Conservation (phyloP, 345 rosid species). For the Schrenkiella parvula region DNA sequence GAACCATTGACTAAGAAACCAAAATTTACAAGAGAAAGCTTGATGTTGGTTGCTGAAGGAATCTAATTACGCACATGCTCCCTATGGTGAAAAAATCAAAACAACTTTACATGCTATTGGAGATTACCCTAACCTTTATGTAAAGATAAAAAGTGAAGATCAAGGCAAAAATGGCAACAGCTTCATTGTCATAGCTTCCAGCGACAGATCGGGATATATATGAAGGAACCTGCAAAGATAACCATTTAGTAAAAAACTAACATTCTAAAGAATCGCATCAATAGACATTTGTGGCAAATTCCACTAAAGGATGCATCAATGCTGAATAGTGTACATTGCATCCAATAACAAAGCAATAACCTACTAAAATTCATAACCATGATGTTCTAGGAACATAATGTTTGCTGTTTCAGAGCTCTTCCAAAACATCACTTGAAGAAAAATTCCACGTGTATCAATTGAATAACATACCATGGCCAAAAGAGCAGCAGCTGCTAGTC, state of each 20-base stretch:
- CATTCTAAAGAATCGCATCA: background rate
- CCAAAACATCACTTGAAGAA: background rate
- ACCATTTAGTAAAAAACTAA: slow-evolving; percentile 10
- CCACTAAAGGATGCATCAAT: background rate
- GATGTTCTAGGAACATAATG: background rate
- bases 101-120: background rate
- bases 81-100: background rate
- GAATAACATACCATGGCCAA: slow-evolving; percentile 84
- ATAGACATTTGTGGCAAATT: background rate
- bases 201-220: slow-evolving; percentile 96
- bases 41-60: background rate
- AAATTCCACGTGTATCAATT: slow-evolving; percentile 20
- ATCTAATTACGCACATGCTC: background rate
- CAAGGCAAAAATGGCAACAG: slow-evolving; percentile 98
- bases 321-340: background rate
- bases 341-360: background rate
- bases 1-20: slow-evolving; percentile 7
- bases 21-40: slow-evolving; percentile 6
- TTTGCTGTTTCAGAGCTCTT: slow-evolving; percentile 1
- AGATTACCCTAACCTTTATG: slow-evolving; percentile 63
- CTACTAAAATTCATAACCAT: background rate
- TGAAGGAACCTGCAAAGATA: slow-evolving; percentile 75
- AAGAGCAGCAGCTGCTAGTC: slow-evolving; percentile 90
- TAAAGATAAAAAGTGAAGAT: slow-evolving; percentile 92
- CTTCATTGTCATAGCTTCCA: slow-evolving; percentile 99